Conservation (phyloP, 805 yeast species). For the Isabelozyma heimii region DNA sequence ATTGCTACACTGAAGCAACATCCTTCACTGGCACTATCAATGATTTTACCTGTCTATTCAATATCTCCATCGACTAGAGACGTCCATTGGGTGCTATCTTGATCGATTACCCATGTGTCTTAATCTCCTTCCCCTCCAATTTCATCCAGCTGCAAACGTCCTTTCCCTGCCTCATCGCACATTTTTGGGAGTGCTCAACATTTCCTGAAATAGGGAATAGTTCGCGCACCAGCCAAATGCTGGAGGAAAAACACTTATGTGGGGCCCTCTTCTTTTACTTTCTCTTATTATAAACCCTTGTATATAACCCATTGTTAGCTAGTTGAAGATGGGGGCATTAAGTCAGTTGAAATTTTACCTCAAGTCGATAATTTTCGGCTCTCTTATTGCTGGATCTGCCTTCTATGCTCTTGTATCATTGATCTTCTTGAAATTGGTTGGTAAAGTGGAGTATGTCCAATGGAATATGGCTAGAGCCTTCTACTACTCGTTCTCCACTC, state of each 20-base stretch:
- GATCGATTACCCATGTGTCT: too few relatives aligned
- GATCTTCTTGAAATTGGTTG: constrained; percentile 57
- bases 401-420: constrained; percentile 79
- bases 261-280: too few relatives aligned
- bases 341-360: constrained; percentile 45
- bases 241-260: too few relatives aligned
- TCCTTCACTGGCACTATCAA: too few relatives aligned
- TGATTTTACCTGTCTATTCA: too few relatives aligned
- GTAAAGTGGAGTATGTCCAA: constrained; percentile 80
- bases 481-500: constrained; percentile 54
- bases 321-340: constrained; percentile 2
- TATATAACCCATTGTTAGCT: neutral
- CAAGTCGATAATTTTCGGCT: constrained; percentile 54
- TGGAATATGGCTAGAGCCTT: constrained; percentile 87
- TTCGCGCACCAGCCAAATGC: neutral
- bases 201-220: neutral
- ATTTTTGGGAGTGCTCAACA: neutral
- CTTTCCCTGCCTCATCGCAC: too few relatives aligned
- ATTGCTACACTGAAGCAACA: too few relatives aligned
- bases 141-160: too few relatives aligned
- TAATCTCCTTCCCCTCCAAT: too few relatives aligned
- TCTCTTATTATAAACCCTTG: too few relatives aligned
- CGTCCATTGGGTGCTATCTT: too few relatives aligned
- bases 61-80: too few relatives aligned
- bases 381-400: constrained; percentile 58